Base-by-base conservation (phyloP, 1,284 basidiomycete genomes). In the Cryptococcus sp. region DNA sequence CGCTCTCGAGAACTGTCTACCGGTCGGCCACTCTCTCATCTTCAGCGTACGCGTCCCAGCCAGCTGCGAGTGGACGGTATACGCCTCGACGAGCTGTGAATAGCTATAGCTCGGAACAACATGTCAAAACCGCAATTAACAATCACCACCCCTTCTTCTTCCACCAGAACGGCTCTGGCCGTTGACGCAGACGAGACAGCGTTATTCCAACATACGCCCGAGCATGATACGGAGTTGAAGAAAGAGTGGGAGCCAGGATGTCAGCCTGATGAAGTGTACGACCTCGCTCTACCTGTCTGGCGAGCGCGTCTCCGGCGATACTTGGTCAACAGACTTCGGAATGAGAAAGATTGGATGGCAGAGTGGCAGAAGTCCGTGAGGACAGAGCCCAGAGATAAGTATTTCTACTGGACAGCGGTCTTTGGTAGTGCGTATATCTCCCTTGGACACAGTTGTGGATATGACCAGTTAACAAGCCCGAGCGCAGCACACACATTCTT, bases 331-430 rank as follows among this genome's bases (percentile, higher is more conserved):
- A 78, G 78, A 41, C 83, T 94, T 22, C 78, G 82, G 43, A 73
- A 76, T 62, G 91, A 95, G 80, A 89, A 86, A 37, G 72, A 79
- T 55, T 72, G 85, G 52, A 81, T 95, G 57, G 87, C 85, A 1
- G 78, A 73, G 26, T 84, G 91, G 81, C 93, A 94, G 84, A 86
- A 84, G 54, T 50, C 81, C 71, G 54, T 66, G 16, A 84, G 91
- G 26, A 84, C 82, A 1, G 85, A 88, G 1, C 86, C 83, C 79
- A 79, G 92, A 20, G 94, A 99, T 76, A 81, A 80, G 1, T 97
- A 91, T 73, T 97, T 99, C 73, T 87, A 95, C 58, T 91, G 94
- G 74, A 89, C 91, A 0, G 93, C 91, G 1, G 83, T 91, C 0
- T 83, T 96, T 47, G 91, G 91, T 0, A 91, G 76, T 77, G 51